Evolutionary conservation across 2,329 filamentous ascomycete genomes (phyloP).

Genomic region (Zymoseptoria tritici): DNA sequence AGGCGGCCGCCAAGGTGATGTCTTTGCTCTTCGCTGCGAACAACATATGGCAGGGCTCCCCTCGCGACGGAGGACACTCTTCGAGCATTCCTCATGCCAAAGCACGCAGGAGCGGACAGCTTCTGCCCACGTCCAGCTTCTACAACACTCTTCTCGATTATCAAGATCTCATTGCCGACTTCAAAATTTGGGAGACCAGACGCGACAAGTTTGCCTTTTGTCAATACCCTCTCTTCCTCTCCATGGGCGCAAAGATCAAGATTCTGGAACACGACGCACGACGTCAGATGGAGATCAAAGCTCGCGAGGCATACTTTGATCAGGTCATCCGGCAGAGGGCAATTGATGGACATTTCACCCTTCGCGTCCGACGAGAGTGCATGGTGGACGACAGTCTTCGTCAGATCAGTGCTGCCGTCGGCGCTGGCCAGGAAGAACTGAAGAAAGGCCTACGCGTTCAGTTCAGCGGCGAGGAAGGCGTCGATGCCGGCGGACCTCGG

Average conservation of each 20-base stretch:
- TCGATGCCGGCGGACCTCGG: conserved; percentile 79
- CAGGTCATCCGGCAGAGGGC: conserved; percentile 70
- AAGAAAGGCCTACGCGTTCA: conserved; percentile 84
- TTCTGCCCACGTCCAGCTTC: conserved; percentile 74
- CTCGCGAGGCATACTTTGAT: conserved; percentile 83
- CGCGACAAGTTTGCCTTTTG: conserved; percentile 76
- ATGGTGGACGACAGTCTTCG: conserved; percentile 82
- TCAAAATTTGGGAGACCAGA: conserved; percentile 76
- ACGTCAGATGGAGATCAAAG: conserved; percentile 82
- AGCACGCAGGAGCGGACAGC: conserved; percentile 44
- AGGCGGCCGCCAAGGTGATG: conserved; percentile 71
- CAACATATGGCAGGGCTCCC: conserved; percentile 41
- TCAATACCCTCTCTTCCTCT: conserved; percentile 85
- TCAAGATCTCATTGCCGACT: conserved; percentile 76
- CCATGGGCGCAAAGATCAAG: conserved; percentile 85
- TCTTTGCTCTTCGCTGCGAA: conserved; percentile 78
- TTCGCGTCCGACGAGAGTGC: conserved; percentile 75
- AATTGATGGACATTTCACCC: conserved; percentile 62
- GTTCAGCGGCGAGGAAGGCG: conserved; percentile 81
- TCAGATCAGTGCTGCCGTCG: conserved; percentile 76
- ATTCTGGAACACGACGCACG: conserved; percentile 83
- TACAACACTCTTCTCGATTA: conserved; percentile 84
- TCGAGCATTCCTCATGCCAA: conserved; percentile 14
- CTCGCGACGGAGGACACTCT: conserved; percentile 4
- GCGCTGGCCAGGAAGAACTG: conserved; percentile 72